Conservation (phyloP, 2,329 filamentous ascomycete species). For the Fusarium tjaetaba region DNA sequence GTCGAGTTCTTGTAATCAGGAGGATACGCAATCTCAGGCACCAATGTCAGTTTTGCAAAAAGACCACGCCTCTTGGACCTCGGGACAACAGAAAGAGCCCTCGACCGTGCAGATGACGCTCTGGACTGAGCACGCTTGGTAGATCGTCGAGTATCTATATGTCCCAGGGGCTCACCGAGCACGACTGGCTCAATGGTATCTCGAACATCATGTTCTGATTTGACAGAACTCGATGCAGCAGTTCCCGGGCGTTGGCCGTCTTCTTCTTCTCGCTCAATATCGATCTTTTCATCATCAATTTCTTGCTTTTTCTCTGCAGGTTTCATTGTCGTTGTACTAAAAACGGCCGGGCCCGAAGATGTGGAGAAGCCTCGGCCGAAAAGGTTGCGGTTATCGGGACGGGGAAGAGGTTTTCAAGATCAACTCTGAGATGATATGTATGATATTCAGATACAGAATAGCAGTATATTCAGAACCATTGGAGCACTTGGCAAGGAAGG, state of each 20-base stretch:
- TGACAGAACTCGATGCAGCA: slow-evolving; percentile 23
- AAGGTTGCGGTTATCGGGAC: slow-evolving; percentile 10
- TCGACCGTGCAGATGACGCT: slow-evolving; percentile 53
- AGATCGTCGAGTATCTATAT: slow-evolving; percentile 37
- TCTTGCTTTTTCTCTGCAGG: slow-evolving; percentile 5
- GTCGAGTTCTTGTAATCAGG: slow-evolving; percentile 76
- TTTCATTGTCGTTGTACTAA: slow-evolving; percentile 16
- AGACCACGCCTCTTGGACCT: slow-evolving; percentile 72
- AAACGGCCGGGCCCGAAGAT: slow-evolving; percentile 34
- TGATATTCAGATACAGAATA: background rate
- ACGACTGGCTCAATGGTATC: slow-evolving; percentile 35
- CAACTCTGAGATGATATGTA: background rate
- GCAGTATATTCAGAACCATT: background rate
- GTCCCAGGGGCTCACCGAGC: slow-evolving; percentile 36
- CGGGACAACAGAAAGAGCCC: slow-evolving; percentile 54
- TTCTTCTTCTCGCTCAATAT: slow-evolving; percentile 24
- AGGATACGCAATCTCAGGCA: slow-evolving; percentile 83
- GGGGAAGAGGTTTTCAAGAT: background rate
- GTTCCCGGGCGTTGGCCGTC: slow-evolving; percentile 18
- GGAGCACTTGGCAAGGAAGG: background rate
- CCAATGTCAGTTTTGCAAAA: slow-evolving; percentile 73
- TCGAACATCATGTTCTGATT: slow-evolving; percentile 20
- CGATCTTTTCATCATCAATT: slow-evolving; percentile 23
- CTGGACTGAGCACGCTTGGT: slow-evolving; percentile 44
- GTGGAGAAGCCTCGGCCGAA: slow-evolving; percentile 30